Percentiles rank a stretch among this genome's conserved stretches.
These are phyloP conservation scores for Candida fluviatilis DNA, from an alignment of 805 yeast genomes.

Conservation along the genomic window DNA sequence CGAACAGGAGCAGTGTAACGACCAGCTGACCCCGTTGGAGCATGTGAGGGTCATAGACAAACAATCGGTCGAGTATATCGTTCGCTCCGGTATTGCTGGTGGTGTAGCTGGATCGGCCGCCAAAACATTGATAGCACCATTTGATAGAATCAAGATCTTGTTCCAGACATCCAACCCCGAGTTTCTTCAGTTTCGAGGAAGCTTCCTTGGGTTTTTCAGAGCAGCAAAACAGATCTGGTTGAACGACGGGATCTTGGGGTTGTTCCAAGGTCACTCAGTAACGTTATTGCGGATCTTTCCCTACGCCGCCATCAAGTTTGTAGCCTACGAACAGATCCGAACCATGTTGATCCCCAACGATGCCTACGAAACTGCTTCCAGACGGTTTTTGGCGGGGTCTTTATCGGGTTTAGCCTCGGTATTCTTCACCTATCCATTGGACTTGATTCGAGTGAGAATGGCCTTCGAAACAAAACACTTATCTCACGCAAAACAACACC, in stretches of 20 bases:
- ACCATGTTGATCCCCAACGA: slow-evolving; percentile 72
- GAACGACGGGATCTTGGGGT: slow-evolving; percentile 72
- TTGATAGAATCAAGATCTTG: slow-evolving; percentile 90
- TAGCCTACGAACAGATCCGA: slow-evolving; percentile 91
- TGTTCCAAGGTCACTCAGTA: slow-evolving; percentile 94
- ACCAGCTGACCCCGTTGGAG: slow-evolving; percentile 27
- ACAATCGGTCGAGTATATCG: slow-evolving; percentile 69
- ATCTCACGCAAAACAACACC: slow-evolving; percentile 19
- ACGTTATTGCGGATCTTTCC: slow-evolving; percentile 90
- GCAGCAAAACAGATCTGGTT: slow-evolving; percentile 68
- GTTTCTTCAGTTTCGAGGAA: slow-evolving; percentile 74
- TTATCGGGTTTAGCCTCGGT: slow-evolving; percentile 86
- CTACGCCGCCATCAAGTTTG: slow-evolving; percentile 94
- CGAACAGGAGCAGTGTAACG: slow-evolving; percentile 15
- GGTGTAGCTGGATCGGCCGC: slow-evolving; percentile 97
- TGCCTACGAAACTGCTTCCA: slow-evolving; percentile 68
- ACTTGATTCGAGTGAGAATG: slow-evolving; percentile 81
- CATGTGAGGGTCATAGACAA: slow-evolving; percentile 47
- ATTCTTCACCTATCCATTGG: slow-evolving; percentile 87
- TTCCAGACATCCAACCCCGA: slow-evolving; percentile 95
- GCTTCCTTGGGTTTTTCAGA: slow-evolving; percentile 65
- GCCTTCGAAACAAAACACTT: slow-evolving; percentile 73
- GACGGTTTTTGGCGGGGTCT: slow-evolving; percentile 86
- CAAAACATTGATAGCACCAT: slow-evolving; percentile 89
- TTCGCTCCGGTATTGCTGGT: slow-evolving; percentile 87